Evolutionary conservation across 352 stramenopile genomes (phyloP).

Genomic region (Globisporangium ultimum): DNA sequence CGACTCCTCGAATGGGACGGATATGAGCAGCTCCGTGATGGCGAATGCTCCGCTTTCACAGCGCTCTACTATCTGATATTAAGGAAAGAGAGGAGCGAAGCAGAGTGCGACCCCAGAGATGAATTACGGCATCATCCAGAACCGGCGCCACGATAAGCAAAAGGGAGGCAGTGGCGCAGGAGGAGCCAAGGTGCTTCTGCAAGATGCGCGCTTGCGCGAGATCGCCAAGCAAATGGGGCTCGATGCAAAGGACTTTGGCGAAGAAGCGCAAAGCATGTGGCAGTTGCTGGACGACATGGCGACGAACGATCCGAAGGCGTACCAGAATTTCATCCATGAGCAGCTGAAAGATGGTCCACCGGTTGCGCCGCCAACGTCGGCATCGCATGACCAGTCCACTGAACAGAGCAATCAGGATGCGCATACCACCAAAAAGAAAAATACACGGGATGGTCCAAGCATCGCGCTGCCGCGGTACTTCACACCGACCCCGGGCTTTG

Average conservation of each 20-base stretch:
- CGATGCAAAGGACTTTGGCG: constrained; percentile 58
- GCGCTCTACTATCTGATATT: too few relatives aligned
- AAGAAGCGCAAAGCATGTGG: constrained; percentile 72
- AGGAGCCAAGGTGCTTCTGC: constrained; percentile 36
- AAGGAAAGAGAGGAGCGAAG: too few relatives aligned
- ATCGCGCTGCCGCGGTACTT: constrained; percentile 41
- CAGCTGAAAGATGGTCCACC: constrained; percentile 70
- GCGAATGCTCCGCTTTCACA: too few relatives aligned
- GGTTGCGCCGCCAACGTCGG: background rate
- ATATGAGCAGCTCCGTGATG: too few relatives aligned
- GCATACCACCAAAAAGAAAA: background rate
- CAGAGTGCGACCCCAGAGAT: constrained; percentile 18
- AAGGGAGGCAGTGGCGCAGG: constrained; percentile 11
- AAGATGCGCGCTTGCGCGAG: constrained; percentile 62
- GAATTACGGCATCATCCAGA: constrained; percentile 88
- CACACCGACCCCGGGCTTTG: constrained; percentile 62
- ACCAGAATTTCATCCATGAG: constrained; percentile 80
- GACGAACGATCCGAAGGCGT: constrained; percentile 55
- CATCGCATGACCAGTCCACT: background rate
- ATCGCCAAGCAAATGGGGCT: constrained; percentile 85
- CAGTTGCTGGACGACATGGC: constrained; percentile 74
- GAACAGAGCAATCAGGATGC: constrained; percentile 3
- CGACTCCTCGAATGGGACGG: too few relatives aligned
- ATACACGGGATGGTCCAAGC: background rate
- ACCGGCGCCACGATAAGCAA: constrained; percentile 37